phyloP scores from a whole-genome alignment of 2,329 filamentous ascomycete species.

The Didymella glomerata region DNA sequence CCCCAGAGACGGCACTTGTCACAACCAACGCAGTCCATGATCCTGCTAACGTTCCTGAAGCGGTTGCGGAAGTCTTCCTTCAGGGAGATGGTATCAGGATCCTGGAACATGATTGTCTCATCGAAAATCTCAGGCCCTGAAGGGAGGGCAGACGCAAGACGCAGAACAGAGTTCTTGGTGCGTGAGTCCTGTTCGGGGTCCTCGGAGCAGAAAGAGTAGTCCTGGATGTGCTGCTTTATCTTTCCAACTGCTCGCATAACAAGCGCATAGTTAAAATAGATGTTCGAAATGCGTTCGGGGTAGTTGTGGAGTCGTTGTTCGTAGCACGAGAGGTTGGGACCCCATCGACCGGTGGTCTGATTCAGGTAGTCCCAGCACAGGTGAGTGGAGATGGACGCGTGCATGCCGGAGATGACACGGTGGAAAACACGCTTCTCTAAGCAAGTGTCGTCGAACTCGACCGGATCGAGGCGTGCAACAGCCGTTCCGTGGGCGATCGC shows the following conservation, averaged over 20 bases:
- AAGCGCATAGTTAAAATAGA: constrained; percentile 99
- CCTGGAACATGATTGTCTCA: constrained; percentile 92
- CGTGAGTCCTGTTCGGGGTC: constrained; percentile 79
- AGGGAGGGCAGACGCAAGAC: constrained; percentile 74
- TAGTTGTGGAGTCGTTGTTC: constrained; percentile 81
- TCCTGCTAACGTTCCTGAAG: constrained; percentile 92
- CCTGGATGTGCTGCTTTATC: constrained; percentile 79
- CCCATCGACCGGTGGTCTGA: constrained; percentile 92
- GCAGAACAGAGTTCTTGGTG: constrained; percentile 84
- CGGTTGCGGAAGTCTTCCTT: constrained; percentile 98
- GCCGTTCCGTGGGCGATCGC: constrained; percentile 62
- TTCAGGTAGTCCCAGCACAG: constrained; percentile 97
- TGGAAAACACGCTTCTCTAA: constrained; percentile 99
- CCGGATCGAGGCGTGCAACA: constrained; percentile 67
- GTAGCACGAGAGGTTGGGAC: constrained; percentile 90
- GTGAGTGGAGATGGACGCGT: constrained; percentile 95
- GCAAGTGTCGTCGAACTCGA: constrained; percentile 89
- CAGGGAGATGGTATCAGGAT: constrained; percentile 72
- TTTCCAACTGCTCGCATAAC: constrained; percentile 91
- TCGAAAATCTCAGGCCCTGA: constrained; percentile 83
- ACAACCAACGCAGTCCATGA: constrained; percentile 99
- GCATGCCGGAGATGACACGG: constrained; percentile 94
- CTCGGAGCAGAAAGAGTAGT: constrained; percentile 91
- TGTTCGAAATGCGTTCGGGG: constrained; percentile 92
- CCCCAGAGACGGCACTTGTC: constrained; percentile 99